Base-by-base conservation (phyloP, 2,329 filamentous ascomycete genomes). In the Penicillium sp. region DNA sequence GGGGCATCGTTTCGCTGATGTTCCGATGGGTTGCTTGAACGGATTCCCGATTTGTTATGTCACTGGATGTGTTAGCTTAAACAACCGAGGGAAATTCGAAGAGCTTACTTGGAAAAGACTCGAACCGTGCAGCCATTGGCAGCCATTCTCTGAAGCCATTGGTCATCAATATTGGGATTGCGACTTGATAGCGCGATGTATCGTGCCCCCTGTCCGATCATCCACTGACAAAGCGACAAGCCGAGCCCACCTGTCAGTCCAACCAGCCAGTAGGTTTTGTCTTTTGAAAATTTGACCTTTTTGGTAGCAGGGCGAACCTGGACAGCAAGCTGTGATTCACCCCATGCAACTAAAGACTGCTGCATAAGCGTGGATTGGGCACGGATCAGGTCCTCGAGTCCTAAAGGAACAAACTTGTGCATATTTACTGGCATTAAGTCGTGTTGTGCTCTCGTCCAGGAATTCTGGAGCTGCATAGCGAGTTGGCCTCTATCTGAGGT, bases 261-360 rank as follows among this genome's bases (percentile, higher is more conserved):
- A 41, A 69, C 58, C 2, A 75, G 62, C 62, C 67, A 65, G 50
- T 75, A 75, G 7, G 72, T 74, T 55, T 70, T 73, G 38, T 69
- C 54, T n/a, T 50, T 54, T 1, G 61, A 55, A 45, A 72, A 72
- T 19, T 42, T 55, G n/a, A 65, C 59, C 3, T 48, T 23, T 41
- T 59, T 58, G 6, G 57, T 66, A 23, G 65, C 65, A 9, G 65
- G 59, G 1, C 25, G 53, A n/a, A 66, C 49, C 17, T 67, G 65
- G 2, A 55, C 42, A 8, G 61, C 46, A n/a, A 67, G 61, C 1
- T 8, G 35, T 3, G 48, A 41, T 10, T 48, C 4, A 40, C 52
- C 58, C 63, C 59, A 66, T 10, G 37, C 35, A 45, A 67, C n/a
- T 2, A 67, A 7, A 2, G 42, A 58, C 27, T 67, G 64, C 6